Percentiles rank a stretch among this genome's conserved stretches.
These are phyloP conservation scores for Trichosporon sp. DNA, from an alignment of 1,284 basidiomycete species.

Conservation along the genomic window DNA sequence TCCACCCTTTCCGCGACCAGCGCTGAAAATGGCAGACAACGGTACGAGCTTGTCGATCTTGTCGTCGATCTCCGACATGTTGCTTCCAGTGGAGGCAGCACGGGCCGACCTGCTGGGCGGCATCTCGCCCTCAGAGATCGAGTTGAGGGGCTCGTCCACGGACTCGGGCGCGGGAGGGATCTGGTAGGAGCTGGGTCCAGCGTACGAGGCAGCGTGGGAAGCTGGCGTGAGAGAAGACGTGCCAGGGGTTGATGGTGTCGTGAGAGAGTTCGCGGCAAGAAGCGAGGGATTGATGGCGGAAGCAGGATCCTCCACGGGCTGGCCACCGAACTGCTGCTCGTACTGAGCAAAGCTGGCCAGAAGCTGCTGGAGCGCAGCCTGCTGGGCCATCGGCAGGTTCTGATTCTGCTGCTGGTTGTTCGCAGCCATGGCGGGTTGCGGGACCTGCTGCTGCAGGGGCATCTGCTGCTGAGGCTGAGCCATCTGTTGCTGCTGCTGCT, in stretches of 20 bases:
- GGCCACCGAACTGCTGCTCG: conserved; percentile 40
- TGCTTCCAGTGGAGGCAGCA: conserved; percentile 30
- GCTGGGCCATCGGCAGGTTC: conserved; percentile 45
- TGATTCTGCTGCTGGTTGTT: neutral
- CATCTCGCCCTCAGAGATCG: conserved; percentile 38
- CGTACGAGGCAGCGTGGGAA: conserved; percentile 4
- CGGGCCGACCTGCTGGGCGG: conserved; percentile 34
- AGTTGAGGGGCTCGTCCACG: conserved; percentile 41
- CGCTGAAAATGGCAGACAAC: conserved; percentile 53
- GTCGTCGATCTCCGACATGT: conserved; percentile 37
- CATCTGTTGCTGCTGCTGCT: conserved; percentile 20
- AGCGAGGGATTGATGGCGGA: conserved; percentile 41
- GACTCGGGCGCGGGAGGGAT: conserved; percentile 24
- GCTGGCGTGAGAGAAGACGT: conserved; percentile 23
- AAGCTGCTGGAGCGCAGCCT: conserved; percentile 48
- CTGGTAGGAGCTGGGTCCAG: neutral
- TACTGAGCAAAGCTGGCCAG: conserved; percentile 47
- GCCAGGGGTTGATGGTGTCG: conserved; percentile 4
- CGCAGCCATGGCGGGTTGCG: neutral
- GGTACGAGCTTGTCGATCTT: conserved; percentile 52
- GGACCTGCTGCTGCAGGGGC: conserved; percentile 19
- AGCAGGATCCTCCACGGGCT: conserved; percentile 27
- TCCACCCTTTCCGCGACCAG: conserved; percentile 58
- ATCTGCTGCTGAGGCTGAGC: conserved; percentile 12
- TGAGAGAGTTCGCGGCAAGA: conserved; percentile 24